Percentiles rank a stretch among this genome's conserved stretches.
Evolutionary conservation across 805 yeast genomes (phyloP).

Genomic region (Metschnikowia amazonensis): DNA sequence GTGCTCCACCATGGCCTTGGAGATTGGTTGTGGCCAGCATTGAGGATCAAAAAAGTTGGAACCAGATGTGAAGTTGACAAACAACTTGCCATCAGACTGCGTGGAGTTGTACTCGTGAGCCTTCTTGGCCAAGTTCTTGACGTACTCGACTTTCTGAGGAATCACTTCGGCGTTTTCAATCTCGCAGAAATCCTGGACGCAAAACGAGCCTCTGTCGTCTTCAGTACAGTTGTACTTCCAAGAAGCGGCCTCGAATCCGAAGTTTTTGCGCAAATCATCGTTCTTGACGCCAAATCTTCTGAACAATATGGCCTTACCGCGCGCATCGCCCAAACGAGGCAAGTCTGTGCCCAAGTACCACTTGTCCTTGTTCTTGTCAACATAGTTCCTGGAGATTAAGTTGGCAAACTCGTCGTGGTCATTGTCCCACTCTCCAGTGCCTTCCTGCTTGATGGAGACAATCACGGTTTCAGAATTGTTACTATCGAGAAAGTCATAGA

Average conservation of each 20-base stretch:
- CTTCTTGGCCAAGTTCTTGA: slow-evolving; percentile 50
- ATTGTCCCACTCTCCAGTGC: slow-evolving; percentile 61
- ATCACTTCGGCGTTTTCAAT: slow-evolving; percentile 50
- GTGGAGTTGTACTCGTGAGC: slow-evolving; percentile 49
- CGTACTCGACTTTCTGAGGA: slow-evolving; percentile 51
- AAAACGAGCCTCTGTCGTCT: slow-evolving; percentile 59
- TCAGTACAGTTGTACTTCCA: slow-evolving; percentile 66
- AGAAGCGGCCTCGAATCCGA: slow-evolving; percentile 64
- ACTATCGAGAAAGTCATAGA: slow-evolving; percentile 51
- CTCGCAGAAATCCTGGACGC: slow-evolving; percentile 75
- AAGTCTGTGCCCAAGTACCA: slow-evolving; percentile 59
- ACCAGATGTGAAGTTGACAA: slow-evolving; percentile 69
- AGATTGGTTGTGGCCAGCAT: slow-evolving; percentile 73
- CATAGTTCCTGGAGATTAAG: slow-evolving; percentile 54
- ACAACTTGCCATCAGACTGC: slow-evolving; percentile 49
- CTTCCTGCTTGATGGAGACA: slow-evolving; percentile 72
- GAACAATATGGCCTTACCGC: slow-evolving; percentile 65
- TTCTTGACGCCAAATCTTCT: slow-evolving; percentile 66
- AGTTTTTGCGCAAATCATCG: slow-evolving; percentile 37
- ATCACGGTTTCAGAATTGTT: slow-evolving; percentile 60
- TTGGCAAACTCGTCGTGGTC: slow-evolving; percentile 62
- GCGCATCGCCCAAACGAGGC: slow-evolving; percentile 57
- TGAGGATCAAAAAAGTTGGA: slow-evolving; percentile 64
- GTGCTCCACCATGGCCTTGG: slow-evolving; percentile 45
- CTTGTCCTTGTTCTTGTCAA: slow-evolving; percentile 45